Base-by-base conservation (phyloP, 768 basidiomycete species). In the Xerocomus potaroensis region DNA sequence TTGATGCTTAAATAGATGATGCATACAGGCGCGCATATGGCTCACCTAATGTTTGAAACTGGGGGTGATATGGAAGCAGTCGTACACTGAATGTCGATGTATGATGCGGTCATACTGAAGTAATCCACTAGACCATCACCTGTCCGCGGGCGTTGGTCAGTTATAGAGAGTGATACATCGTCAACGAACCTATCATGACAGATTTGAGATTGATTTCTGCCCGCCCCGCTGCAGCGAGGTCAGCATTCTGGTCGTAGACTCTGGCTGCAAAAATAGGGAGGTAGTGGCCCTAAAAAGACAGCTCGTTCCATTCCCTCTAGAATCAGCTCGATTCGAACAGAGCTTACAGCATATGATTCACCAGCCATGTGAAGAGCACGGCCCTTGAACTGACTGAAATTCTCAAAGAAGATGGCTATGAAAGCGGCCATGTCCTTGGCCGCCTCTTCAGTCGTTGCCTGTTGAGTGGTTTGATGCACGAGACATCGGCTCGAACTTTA, bases 351-450 rank as follows among this genome's bases (percentile, higher is more conserved):
- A 30, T 78, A 77, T 1, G 75, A 77, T 60, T 78, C 72, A 16
- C 72, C 80, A 7, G 77, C 69, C 69, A 82, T 72, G 51, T 81
- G 80, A 59, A 83, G 79, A 3, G 51, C 47, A 10, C 82, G 68
- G 1, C 81, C 83, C 53, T 82, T 78, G 69, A 86, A 84, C 55
- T 81, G 69, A 41, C 63, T 71, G 61, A 88, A 87, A 47, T 80
- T 72, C 51, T 86, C 82, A 44, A 87, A 86, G 41, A 87, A 86
- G 41, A 87, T 78, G 7, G 76, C 69, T 0, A 87, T 69, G 54
- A 87, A 87, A 0, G 79, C 77, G 0, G 82, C 79, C 2, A 87
- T 77, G 51, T 87, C 84, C 36, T 74, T 69, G 0, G 81, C 80
- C 1, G 80, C 82, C 32, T 83, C 77, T 56, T 80, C 75, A 0